Evolutionary conservation across 106 monocot genomes (phyloP).

Genomic region (Cymbidium sinense): DNA sequence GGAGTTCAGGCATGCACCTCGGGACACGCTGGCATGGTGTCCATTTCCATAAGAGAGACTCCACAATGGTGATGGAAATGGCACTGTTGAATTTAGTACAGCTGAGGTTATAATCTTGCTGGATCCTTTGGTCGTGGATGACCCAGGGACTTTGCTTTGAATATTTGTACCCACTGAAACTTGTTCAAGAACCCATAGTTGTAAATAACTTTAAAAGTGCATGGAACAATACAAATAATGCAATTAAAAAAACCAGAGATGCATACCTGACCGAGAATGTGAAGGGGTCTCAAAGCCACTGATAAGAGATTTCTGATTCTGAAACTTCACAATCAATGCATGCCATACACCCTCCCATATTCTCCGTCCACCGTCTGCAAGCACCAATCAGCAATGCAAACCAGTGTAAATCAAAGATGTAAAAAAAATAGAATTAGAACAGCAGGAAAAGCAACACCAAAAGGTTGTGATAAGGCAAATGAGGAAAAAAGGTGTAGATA

Average conservation of each 20-base stretch:
- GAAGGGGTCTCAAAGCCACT: conserved; percentile 24
- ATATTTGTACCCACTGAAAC: conserved; percentile 20
- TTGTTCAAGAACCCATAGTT: conserved; percentile 18
- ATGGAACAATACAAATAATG: neutral
- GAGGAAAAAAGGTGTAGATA: conserved; percentile 9
- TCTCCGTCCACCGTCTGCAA: conserved; percentile 52
- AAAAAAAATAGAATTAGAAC: neutral
- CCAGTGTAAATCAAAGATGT: neutral
- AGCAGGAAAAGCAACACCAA: too few species aligned
- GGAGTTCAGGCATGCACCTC: conserved; percentile 38
- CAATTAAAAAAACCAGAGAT: neutral
- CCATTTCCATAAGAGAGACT: conserved; percentile 23
- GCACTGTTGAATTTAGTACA: conserved; percentile 12
- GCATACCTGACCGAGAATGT: neutral
- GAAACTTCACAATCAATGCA: conserved; percentile 38
- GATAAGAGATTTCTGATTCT: conserved; percentile 52
- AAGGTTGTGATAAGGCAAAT: too few species aligned
- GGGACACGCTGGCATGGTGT: conserved; percentile 26
- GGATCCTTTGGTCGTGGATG: conserved; percentile 23
- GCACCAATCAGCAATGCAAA: neutral
- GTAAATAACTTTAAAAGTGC: neutral
- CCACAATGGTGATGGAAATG: conserved; percentile 48
- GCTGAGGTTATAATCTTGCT: conserved; percentile 22
- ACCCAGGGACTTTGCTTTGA: conserved; percentile 34
- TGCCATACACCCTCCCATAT: conserved; percentile 66